Evolutionary conservation across 352 stramenopile species (phyloP).

Genomic region (Phytophthora sp.): DNA sequence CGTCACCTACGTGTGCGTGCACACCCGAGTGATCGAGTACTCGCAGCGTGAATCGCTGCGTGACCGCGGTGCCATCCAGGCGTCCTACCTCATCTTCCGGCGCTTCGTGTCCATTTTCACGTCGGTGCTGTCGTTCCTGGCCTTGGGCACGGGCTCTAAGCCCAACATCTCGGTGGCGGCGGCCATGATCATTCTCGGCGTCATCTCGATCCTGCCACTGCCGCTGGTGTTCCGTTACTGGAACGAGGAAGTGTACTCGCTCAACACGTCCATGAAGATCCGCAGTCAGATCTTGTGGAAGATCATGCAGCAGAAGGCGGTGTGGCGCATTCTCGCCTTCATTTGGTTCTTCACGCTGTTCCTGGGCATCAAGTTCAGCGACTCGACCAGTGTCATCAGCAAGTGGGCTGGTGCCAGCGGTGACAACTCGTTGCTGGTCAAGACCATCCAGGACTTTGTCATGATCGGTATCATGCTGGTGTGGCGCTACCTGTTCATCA

Average conservation of each 20-base stretch:
- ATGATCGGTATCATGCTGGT: slow-evolving; percentile 60
- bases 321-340: slow-evolving; percentile 74
- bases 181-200: slow-evolving; percentile 52
- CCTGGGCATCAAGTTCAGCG: slow-evolving; percentile 57
- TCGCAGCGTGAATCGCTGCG: slow-evolving; percentile 68
- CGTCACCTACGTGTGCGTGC: slow-evolving; percentile 67
- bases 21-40: slow-evolving; percentile 69
- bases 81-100: slow-evolving; percentile 69
- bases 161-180: slow-evolving; percentile 49
- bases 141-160: slow-evolving; percentile 38
- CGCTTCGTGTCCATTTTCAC: slow-evolving; percentile 58
- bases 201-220: slow-evolving; percentile 60
- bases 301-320: slow-evolving; percentile 78
- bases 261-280: slow-evolving; percentile 65
- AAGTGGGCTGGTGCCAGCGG: slow-evolving; percentile 44
- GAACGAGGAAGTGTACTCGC: slow-evolving; percentile 70
- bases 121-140: slow-evolving; percentile 57
- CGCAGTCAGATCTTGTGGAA: slow-evolving; percentile 74
- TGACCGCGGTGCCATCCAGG: slow-evolving; percentile 60
- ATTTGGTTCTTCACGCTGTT: slow-evolving; percentile 70
- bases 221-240: slow-evolving; percentile 61
- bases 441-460: slow-evolving; percentile 53
- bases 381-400: slow-evolving; percentile 47
- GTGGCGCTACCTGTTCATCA: slow-evolving; percentile 68
- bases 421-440: slow-evolving; percentile 56